Base-by-base conservation (phyloP, 495 filamentous ascomycete species). In the Penicillium chermesinum region DNA sequence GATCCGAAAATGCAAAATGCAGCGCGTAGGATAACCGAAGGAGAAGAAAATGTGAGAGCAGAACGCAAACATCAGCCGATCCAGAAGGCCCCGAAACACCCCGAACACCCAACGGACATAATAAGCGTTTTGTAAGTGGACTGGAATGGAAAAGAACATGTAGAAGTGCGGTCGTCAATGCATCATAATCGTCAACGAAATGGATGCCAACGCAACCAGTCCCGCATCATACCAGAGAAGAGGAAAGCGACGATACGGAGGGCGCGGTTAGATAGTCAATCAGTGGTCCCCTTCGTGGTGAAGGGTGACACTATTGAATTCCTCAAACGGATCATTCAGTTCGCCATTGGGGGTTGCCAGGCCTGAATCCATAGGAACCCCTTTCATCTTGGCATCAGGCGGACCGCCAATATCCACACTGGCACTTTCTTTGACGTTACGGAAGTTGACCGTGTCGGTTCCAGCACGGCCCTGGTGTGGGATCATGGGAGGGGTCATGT, bases 401-500 rank as follows among this genome's bases (percentile, higher is more conserved):
- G 55, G 63, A 41, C 67, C 85, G 30, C 86, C 85, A 50, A 96
- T 91, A 70, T 96, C 91, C 39, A 98, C 89, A 59, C 89, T 95
- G 57, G 87, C 88, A 51, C 88, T 94, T 70, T 98, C 93, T 69
- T 96, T 97, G 43, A 98, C 91, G 56, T 91, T 94, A 53, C 94
- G 81, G 76, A 98, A 98, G 64, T 98, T 98, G 55, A 94, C 73
- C 1, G 93, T 95, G 61, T 98, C 93, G 48, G 90, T 86, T 33
- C 87, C 93, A 19, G 38, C 60, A 15, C 89, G 83, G 41, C 90
- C 91, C 66, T 93, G 88, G 65, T 91, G 84, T 2, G 93, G 93
- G 42, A 97, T 85, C 78, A 98, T 98, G 2, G 93, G 93, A n/a
- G 93, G 93, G 66, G 95, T 97, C 86, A 87, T 89, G 67, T 98